phyloP scores from a whole-genome alignment of 2,329 filamentous ascomycete species.

The Didymella exigua region DNA sequence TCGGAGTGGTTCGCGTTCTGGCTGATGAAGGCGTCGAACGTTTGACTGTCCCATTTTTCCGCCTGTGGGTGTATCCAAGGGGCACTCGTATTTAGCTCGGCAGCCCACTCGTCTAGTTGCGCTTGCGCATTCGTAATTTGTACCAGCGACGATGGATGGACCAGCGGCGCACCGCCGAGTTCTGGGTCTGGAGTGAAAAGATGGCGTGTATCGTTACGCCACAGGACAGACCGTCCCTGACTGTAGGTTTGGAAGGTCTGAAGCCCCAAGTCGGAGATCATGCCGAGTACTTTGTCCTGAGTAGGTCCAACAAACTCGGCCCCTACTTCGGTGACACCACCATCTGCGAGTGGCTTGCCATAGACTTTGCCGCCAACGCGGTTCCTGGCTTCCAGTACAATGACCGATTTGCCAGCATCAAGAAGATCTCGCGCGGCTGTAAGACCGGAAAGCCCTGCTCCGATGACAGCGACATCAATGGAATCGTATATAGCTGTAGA shows the following conservation, averaged over 20 bases:
- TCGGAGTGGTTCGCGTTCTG: slow-evolving; percentile 10
- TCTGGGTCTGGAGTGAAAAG: slow-evolving; percentile 17
- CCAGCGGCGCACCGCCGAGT: slow-evolving; percentile 22
- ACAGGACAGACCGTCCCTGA: slow-evolving; percentile 22
- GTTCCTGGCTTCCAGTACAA: slow-evolving; percentile 58
- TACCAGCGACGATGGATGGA: slow-evolving; percentile 13
- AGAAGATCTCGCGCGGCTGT: slow-evolving; percentile 44
- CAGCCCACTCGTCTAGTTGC: slow-evolving; percentile 26
- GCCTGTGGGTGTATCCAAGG: slow-evolving; percentile 25
- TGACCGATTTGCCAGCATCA: slow-evolving; percentile 46
- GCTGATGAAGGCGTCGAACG: slow-evolving; percentile 18
- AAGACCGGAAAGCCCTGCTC: slow-evolving; percentile 50
- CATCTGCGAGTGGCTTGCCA: slow-evolving; percentile 25
- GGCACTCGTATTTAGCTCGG: slow-evolving; percentile 22
- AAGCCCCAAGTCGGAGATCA: slow-evolving; percentile 28
- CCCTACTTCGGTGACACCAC: slow-evolving; percentile 29
- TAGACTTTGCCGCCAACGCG: slow-evolving; percentile 60
- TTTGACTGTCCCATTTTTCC: slow-evolving; percentile 21
- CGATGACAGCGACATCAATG: slow-evolving; percentile 49
- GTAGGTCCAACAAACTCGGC: slow-evolving; percentile 34
- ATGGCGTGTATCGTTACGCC: slow-evolving; percentile 18
- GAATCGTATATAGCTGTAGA: slow-evolving; percentile 13
- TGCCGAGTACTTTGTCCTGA: slow-evolving; percentile 23
- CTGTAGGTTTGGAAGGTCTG: slow-evolving; percentile 25
- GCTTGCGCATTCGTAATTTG: slow-evolving; percentile 17